phyloP scores from a whole-genome alignment of 1,284 basidiomycete species.

The Inonotus obliquus region DNA sequence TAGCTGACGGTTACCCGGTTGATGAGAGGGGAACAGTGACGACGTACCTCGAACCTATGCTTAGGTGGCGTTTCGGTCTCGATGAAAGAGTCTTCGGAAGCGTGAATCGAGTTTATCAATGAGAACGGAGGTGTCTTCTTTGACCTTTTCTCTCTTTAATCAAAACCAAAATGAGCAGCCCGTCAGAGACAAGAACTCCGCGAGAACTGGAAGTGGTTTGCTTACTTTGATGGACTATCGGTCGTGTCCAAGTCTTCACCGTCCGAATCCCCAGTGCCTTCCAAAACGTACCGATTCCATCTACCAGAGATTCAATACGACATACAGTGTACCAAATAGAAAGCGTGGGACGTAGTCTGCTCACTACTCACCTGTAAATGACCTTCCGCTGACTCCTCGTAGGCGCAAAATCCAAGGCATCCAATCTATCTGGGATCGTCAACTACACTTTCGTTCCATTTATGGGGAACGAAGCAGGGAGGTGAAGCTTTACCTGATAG shows the following conservation, averaged over 20 bases:
- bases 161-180: neutral
- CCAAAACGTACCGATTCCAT: conserved; percentile 72
- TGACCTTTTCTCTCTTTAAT: conserved; percentile 1
- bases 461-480: neutral
- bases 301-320: conserved; percentile 31
- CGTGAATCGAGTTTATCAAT: conserved; percentile 45
- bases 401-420: conserved; percentile 65
- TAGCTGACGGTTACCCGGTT: no score
- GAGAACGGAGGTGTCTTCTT: conserved; percentile 22
- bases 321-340: neutral
- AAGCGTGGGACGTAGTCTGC: neutral
- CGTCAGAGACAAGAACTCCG: neutral
- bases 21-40: no score
- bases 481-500: conserved; percentile 60
- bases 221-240: conserved; percentile 22
- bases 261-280: conserved; percentile 36
- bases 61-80: conserved; percentile 23
- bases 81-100: conserved; percentile 30
- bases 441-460: neutral
- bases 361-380: conserved; percentile 51
- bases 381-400: conserved; percentile 79
- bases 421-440: conserved; percentile 47
- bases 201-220: conserved; percentile 18
- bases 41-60: conserved; percentile 55
- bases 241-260: conserved; percentile 27